Base-by-base conservation (phyloP, 371 early-diverging fungal species). In the Syncephalastrum racemosum region DNA sequence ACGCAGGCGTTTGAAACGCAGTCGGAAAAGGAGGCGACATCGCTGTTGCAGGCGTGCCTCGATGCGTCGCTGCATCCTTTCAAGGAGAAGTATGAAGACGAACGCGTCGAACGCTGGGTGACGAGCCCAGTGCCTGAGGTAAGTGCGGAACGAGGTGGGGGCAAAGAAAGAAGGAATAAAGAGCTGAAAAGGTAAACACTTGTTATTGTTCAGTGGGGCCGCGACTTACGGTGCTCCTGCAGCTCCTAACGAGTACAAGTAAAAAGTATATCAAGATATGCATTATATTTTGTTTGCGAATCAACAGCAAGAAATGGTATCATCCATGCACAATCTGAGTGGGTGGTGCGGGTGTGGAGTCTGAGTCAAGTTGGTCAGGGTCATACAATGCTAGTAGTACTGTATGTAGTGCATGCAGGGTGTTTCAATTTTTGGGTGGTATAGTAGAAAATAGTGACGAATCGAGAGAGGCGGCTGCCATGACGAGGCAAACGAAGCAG, bases 21-120 rank as follows among this genome's bases (percentile, higher is more conserved):
- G 48, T 25, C 63, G 23, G 53, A 63, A 36, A 63, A 72, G 23
- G 74, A 73, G 56, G 62, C 73, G 23, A 36, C 58, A 1, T 52
- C 62, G 1, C 52, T 70, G 39, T 56, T 91, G 14, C 71, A 84
- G 41, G 59, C 71, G 0, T 82, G 80, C n/a, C 62, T 88, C 1
- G 69, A 73, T 24, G 77, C 87, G 36, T 77, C 87, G 46, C 66
- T 75, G 6, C 59, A 84, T 41, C 85, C 84, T 3, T 89, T 71
- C 27, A 74, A 80, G 25, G 79, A 75, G 4, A 66, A 80, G 13
- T 73, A 75, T 46, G 54, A 69, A n/a, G 66, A 60, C 15, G 56
- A 72, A 19, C 49, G 50, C 16, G 53, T 69, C 40, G 75, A 73
- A 50, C 46, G 40, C 19, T 79, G 77, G 75, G 63, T 70, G 14